phyloP scores from a whole-genome alignment of 176 grass and related monocot species.

The Alopecurus myosuroides region DNA sequence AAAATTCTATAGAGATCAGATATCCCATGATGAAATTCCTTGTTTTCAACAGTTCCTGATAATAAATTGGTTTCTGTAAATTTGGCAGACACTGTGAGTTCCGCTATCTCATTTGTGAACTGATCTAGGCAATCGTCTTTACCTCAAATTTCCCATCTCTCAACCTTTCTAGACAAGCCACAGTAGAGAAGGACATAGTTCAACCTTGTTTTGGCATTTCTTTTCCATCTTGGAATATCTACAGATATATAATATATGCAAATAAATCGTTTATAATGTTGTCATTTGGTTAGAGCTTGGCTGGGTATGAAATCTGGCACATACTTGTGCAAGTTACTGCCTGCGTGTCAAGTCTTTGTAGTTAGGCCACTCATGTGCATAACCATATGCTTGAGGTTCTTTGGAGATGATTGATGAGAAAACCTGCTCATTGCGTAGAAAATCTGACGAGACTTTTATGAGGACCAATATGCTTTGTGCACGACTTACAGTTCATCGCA shows the following conservation, averaged over 20 bases:
- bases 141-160: not conserved
- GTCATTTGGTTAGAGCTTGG: not conserved
- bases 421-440: not conserved
- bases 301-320: not conserved
- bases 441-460: not conserved
- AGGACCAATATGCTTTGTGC: not conserved
- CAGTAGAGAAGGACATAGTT: not conserved
- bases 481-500: not conserved
- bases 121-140: not conserved
- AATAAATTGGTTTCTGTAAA: not conserved
- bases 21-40: not conserved
- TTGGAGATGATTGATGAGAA: not conserved
- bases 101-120: not conserved
- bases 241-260: not conserved
- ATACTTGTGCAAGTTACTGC: not conserved
- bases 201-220: not conserved
- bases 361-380: not conserved
- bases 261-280: not conserved
- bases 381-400: not conserved
- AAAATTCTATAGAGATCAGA: not conserved
- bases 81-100: not conserved
- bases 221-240: not conserved
- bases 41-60: not conserved
- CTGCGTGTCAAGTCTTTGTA: not conserved
- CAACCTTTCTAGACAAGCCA: not conserved